Evolutionary conservation across 345 rosid species (phyloP).

Genomic region (Eutrema yunnanense): DNA sequence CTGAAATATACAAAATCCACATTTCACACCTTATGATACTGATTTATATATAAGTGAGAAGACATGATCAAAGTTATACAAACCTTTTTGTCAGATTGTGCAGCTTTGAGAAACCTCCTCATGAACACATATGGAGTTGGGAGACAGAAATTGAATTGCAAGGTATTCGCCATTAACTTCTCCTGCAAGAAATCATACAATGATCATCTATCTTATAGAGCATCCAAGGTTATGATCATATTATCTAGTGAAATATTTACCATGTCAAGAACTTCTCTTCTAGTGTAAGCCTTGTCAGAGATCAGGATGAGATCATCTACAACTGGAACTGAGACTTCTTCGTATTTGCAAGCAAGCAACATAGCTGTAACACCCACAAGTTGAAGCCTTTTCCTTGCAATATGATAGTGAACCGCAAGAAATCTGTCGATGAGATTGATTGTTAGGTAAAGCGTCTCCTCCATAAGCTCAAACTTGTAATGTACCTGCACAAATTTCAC

Average conservation of each 20-base stretch:
- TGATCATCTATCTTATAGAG: background rate
- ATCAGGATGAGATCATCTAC: slow-evolving; percentile 90
- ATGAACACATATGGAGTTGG: slow-evolving; percentile 94
- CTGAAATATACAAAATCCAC: slow-evolving; percentile 31
- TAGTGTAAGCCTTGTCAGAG: slow-evolving; percentile 82
- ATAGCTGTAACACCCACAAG: slow-evolving; percentile 89
- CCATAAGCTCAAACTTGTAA: slow-evolving; percentile 97
- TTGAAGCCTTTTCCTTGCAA: slow-evolving; percentile 90
- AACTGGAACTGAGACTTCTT: slow-evolving; percentile 94
- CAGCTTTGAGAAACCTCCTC: slow-evolving; percentile 88
- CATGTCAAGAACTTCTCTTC: slow-evolving; percentile 89
- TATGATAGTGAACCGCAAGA: slow-evolving; percentile 42
- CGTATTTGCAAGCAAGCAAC: slow-evolving; percentile 98
- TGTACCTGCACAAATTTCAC: slow-evolving; percentile 58
- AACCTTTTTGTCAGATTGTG: slow-evolving; percentile 84
- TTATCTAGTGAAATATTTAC: slow-evolving; percentile 28
- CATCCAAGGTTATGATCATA: background rate
- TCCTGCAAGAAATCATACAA: slow-evolving; percentile 47
- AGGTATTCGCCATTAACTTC: slow-evolving; percentile 64
- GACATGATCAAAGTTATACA: background rate
- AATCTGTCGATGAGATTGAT: slow-evolving; percentile 93
- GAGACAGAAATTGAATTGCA: slow-evolving; percentile 70
- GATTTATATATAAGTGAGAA: background rate
- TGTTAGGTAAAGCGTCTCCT: slow-evolving; percentile 85
- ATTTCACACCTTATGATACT: background rate